Evolutionary conservation across 2,329 filamentous ascomycete genomes (phyloP), one percentile per base, ranked within the genome.

Genomic region (Clarireedia monteithiana): DNA sequence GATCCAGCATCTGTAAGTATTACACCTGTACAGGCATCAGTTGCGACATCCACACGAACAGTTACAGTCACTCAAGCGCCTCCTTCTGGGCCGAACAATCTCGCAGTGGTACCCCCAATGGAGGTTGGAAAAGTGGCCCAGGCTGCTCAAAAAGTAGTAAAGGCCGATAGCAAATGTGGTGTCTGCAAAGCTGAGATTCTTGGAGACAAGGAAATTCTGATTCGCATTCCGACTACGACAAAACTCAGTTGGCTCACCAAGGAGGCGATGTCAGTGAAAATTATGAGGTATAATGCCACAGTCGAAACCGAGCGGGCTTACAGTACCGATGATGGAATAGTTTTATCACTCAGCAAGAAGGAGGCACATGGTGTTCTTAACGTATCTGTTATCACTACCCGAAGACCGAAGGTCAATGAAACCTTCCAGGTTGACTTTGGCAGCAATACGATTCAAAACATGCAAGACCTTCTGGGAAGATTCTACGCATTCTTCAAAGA

Each of bases 351-450:
- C 27, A 72, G 76, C 4, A 72, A 71, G 27, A 74, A 75, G 26
- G 81, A 86, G 58, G 79, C 81, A 5, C 71, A 81, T 58, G 83
- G 83, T 34, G 67, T 80, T 39, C 68, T 86, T 50, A 80, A 80
- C 53, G 73, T 86, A 46, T 77, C 78, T 2, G 75, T 86, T 38
- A 73, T 77, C 54, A 82, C 82, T 1, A 80, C 75, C 14, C 80
- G 76, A 55, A 79, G 78, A 59, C 83, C 83, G 24, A 80, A 76
- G 67, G 74, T 85, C 60, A 80, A 80, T 63, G 81, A 85, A 69
- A 78, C 77, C 0, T 81, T 85, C 66, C 75, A 77, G 40, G 70
- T 86, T 30, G 77, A 84, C 66, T 83, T 86, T 67, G 80, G 81
- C 27, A 62, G 60, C 1, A 60, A 58, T 42, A 30, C 62, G 44